Base-by-base conservation (phyloP, 176 grass and related monocot genomes). In the Eragrostis curvula region DNA sequence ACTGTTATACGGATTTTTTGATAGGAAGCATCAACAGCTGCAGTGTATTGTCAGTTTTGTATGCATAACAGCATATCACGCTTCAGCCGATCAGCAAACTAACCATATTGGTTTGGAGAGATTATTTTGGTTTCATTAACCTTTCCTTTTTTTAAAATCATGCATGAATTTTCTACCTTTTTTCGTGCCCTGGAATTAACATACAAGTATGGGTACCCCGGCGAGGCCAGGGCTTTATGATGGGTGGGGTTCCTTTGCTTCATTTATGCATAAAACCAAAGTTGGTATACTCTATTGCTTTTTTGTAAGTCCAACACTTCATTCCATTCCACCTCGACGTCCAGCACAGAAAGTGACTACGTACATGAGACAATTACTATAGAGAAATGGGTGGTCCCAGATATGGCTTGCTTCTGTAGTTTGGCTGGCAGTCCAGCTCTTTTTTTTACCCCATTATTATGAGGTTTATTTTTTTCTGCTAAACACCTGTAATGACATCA, bases 61-160 rank as follows among this genome's bases (percentile, higher is more conserved):
- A 49, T 80, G 25, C 23, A 59, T 55, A 49, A 23, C 21, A 17
- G 16, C 79, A 23, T 68, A 48, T 5, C 64, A 69, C 59, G 50
- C n/a, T 84, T 28, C 14, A 77, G 80, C 14, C 5, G 67, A 77
- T 73, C 21, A 68, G 57, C 20, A 20, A 84, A 77, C 73, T 39
- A 80, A 66, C 66, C 20, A 58, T 67, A 68, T 86, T 66, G 12
- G 1, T 24, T 9, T 30, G 24, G 2, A 75, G 6, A 40, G 40
- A 81, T 68, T 73, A 56, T 47, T 66, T 73, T 79, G 9, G 42
- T 30, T 20, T 27, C 47, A 66, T 73, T 66, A 16, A n/a, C n/a
- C 30, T 4, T 21, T 59, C 40, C 30, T 40, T 27, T 56, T 66
- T 66, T 65, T 50, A 0, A 3, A n/a, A 79, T n/a, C n/a, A n/a